phyloP scores from a whole-genome alignment of 2,329 filamentous ascomycete genomes.

The Elsinoe perseae region DNA sequence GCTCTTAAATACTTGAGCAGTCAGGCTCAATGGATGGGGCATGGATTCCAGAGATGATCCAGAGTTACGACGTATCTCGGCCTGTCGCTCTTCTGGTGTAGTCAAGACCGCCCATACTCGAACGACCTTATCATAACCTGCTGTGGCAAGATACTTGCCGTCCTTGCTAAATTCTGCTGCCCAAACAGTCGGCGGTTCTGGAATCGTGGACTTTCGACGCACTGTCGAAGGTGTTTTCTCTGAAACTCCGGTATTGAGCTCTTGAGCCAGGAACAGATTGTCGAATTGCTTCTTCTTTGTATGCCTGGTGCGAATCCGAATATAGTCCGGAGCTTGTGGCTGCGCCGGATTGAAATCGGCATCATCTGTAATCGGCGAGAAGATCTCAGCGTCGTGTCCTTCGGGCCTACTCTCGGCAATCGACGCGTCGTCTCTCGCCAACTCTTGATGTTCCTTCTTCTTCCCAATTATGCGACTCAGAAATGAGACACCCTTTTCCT shows the following conservation, averaged over 20 bases:
- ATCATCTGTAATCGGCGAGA: constrained; percentile 65
- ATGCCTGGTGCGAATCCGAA: constrained; percentile 72
- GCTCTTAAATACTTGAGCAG: constrained; percentile 80
- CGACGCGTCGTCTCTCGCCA: constrained; percentile 40
- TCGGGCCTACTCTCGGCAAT: constrained; percentile 50
- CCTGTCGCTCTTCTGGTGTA: constrained; percentile 67
- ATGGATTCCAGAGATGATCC: constrained; percentile 32
- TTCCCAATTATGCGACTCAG: constrained; percentile 74
- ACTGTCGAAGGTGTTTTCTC: neutral
- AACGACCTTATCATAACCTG: constrained; percentile 77
- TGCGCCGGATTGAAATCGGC: constrained; percentile 74
- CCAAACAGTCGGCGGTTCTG: constrained; percentile 61
- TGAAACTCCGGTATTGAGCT: constrained; percentile 52
- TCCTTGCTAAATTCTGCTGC: constrained; percentile 87
- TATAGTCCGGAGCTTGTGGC: constrained; percentile 84
- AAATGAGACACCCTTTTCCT: constrained; percentile 72
- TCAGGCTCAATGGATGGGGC: constrained; percentile 41
- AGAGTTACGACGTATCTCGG: constrained; percentile 64
- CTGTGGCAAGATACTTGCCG: constrained; percentile 84
- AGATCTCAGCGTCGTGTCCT: constrained; percentile 74
- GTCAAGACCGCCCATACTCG: constrained; percentile 84
- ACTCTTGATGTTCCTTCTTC: constrained; percentile 49
- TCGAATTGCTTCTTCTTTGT: constrained; percentile 79
- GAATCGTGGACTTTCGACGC: constrained; percentile 11
- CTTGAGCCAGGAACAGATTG: constrained; percentile 83